Evolutionary conservation across 1,284 basidiomycete genomes (phyloP), one percentile per base, ranked within the genome.

Genomic region (Irpex rosettiformis): DNA sequence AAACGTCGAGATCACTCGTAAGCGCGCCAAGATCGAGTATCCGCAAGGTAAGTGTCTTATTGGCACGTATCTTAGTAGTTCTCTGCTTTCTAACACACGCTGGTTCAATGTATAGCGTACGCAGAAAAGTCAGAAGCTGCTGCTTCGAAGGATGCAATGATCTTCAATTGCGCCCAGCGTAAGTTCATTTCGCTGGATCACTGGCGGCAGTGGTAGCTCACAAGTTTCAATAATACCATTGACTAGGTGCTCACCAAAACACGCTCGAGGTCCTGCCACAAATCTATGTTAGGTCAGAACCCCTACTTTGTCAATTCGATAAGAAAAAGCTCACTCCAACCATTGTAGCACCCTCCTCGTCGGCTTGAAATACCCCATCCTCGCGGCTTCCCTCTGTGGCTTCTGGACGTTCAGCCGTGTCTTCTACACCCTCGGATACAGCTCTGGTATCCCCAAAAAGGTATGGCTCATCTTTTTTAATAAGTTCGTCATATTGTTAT

Each of bases 171-270:
- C 66, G 66, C 78, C 25, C 86, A 89, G 67, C 83, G 86, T 85
- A 65, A 54, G 77, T 66, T 24, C 25, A 13, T 65, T 67, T 24
- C 45, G 60, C n/a, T 56, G 59, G 30, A 49, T 53, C n/a, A n/a
- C n/a, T n/a, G n/a, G n/a, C n/a, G n/a, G n/a, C n/a, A n/a, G n/a
- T n/a, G n/a, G n/a, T n/a, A n/a, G n/a, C n/a, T n/a, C n/a, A 11
- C 33, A n/a, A 16, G 28, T 18, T 22, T 51, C 22, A 16, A 45
- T 21, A 54, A 22, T 18, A 11, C 8, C 49, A n/a, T 10, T 10
- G 21, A 18, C 16, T 58, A 86, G 83, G 84, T 61, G 83, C 85
- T 21, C 88, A 89, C 67, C 84, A 86, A 67, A 91, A 91, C 69
- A 89, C 89, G 0, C 79, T 92, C 45, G 89, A 92, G 67, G 69